Evolutionary conservation across 228 moss, liverwort and hornwort species (phyloP).

Genomic region (Sphagnum fallax): DNA sequence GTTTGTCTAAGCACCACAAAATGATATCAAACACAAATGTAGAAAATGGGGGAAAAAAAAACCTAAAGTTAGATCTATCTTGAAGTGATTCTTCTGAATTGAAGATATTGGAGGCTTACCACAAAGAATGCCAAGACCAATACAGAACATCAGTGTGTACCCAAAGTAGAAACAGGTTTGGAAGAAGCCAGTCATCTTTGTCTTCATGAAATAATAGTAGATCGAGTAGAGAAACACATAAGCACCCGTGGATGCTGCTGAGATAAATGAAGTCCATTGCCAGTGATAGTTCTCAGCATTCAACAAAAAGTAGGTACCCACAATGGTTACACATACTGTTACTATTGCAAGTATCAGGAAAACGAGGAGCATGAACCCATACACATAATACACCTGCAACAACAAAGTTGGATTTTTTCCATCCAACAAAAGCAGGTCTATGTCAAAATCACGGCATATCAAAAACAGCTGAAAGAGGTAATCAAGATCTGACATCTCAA

Average conservation of each 20-base stretch:
- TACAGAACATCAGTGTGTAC: constrained; percentile 97
- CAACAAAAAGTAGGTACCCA: constrained; percentile 90
- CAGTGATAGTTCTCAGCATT: constrained; percentile 99
- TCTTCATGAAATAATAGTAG: constrained; percentile 96
- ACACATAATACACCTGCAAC: constrained; percentile 93
- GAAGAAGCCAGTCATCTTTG: constrained; percentile 99
- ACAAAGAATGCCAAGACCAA: constrained; percentile 92
- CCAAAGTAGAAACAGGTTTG: constrained; percentile 99
- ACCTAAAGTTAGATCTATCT: neutral
- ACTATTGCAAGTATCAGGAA: constrained; percentile 89
- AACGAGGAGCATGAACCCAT: constrained; percentile 97
- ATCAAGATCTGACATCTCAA: neutral
- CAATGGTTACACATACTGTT: constrained; percentile 94
- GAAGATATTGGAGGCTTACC: constrained; percentile 34
- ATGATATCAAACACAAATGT: neutral
- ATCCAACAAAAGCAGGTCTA: neutral
- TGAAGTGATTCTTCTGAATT: too few relatives aligned
- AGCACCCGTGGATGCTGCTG: constrained; percentile 80
- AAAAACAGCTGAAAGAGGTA: neutral
- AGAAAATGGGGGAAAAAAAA: neutral
- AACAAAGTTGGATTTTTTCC: neutral
- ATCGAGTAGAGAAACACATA: constrained; percentile 94
- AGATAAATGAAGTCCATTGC: constrained; percentile 99
- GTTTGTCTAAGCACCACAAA: too few relatives aligned
- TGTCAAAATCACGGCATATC: neutral